Evolutionary conservation across 2,329 filamentous ascomycete species (phyloP), one percentile per base, ranked within the genome.

Genomic region (Aspergillus awamori): DNA sequence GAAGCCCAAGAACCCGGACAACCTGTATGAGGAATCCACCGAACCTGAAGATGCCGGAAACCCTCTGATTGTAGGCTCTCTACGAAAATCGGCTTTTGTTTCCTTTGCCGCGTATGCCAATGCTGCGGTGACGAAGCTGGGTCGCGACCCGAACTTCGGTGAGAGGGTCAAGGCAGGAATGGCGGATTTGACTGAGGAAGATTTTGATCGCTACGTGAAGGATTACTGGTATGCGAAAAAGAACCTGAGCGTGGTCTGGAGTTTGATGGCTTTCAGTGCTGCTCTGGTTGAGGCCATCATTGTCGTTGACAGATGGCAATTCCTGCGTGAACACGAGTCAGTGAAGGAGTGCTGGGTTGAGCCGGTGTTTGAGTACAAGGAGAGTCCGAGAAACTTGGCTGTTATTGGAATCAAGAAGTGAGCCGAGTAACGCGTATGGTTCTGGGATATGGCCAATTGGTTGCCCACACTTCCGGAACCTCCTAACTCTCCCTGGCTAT

Each of bases 201-300:
- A 93, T 65, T 89, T 98, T 52, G 81, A 83, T 8, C 76, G 69
- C 13, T 99, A 98, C 74, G 89, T 91, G 70, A 70, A 74, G 8
- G 74, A 77, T 45, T 97, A 89, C 76, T 74, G 75, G 30, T 82
- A 83, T 41, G 83, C 89, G 58, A 92, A 90, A 79, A 90, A 92
- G 69, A 90, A 97, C 72, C 79, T 99, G 41, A 92, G 90, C 71
- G 84, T 96, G 7, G 86, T 96, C 61, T 99, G 95, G 95, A 92
- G 87, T 67, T 76, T 99, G 70, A 99, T 99, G 94, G 93, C 95
- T 1, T 97, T 97, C 70, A 96, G 92, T 74, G 93, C 94, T 2
- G 87, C 87, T 20, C 89, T 97, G 4, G 88, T 96, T 2, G 95
- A 99, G 80, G 92, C 92, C 33, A 81, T 96, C 61, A 94, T 99